phyloP scores from a whole-genome alignment of 2,329 filamentous ascomycete species.

The Aspergillus ustus region DNA sequence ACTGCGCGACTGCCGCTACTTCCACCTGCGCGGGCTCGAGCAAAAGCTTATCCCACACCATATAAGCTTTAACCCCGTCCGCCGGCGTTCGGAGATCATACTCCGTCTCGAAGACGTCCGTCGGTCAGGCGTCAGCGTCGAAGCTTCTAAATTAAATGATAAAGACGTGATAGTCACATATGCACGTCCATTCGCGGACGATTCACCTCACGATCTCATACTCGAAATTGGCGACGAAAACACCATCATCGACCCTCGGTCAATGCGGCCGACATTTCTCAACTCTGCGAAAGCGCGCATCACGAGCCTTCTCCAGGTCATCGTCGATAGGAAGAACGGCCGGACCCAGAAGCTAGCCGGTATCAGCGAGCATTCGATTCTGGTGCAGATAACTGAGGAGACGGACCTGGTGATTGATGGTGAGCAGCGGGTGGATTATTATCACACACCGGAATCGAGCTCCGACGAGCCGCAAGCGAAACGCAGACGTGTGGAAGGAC shows the following conservation, averaged over 20 bases:
- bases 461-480: slow-evolving; percentile 18
- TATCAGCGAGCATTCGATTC: slow-evolving; percentile 67
- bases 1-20: slow-evolving; percentile 86
- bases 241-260: slow-evolving; percentile 60
- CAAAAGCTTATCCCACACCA: slow-evolving; percentile 80
- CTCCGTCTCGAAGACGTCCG: slow-evolving; percentile 85
- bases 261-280: slow-evolving; percentile 71
- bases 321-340: slow-evolving; percentile 74
- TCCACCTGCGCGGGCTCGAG: slow-evolving; percentile 88
- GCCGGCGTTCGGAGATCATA: slow-evolving; percentile 73
- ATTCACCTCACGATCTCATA: slow-evolving; percentile 72
- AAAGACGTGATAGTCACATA: slow-evolving; percentile 60
- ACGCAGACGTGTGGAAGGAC: slow-evolving; percentile 21
- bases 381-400: slow-evolving; percentile 63
- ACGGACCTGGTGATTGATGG: slow-evolving; percentile 49
- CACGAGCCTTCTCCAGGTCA: slow-evolving; percentile 74
- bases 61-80: slow-evolving; percentile 74
- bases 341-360: slow-evolving; percentile 41
- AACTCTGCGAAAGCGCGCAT: slow-evolving; percentile 72
- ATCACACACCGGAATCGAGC: neutral
- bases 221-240: slow-evolving; percentile 76
- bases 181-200: slow-evolving; percentile 83
- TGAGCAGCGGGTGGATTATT: slow-evolving; percentile 28
- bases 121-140: slow-evolving; percentile 77
- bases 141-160: slow-evolving; percentile 48